Base-by-base conservation (phyloP, 306 rosid species). In the Astragalus glycyphyllos region DNA sequence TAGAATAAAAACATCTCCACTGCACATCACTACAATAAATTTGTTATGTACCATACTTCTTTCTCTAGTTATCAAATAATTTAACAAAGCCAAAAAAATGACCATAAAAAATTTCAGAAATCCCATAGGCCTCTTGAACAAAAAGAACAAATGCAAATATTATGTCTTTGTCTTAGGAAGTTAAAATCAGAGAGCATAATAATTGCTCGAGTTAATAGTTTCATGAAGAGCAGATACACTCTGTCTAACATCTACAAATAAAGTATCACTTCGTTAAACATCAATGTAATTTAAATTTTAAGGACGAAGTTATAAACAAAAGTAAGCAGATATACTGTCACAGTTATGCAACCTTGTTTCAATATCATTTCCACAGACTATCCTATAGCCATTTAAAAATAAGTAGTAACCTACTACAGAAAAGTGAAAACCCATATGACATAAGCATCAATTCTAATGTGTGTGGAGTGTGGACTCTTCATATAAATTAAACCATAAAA, bases 401-500 rank as follows among this genome's bases (percentile, higher is more conserved):
- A 45, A 64, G 45, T 17, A 68, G 53, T 17, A 53, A 42, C 61
- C 56, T n/a, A 69, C 61, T 10, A 26, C 31, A 1, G 31, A 26
- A 26, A 26, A 26, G 31, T 26, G 37, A 54, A 62, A 64, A 64
- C 60, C 42, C 20, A 50, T 34, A 69, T 65, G 71, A 76, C 8
- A 63, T 56, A 54, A 61, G 48, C 48, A 35, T 55, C 34, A 59
- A 66, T 41, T 45, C n/a, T 40, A 60, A 61, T 9, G 40, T 47
- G 46, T 5, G 31, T 4, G 15, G 59, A 11, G 56, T 32, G 45
- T 5, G 41, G 54, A 11, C 34, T 50, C 63, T 26, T 65, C 42
- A 58, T 62, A 68, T 29, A 66, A 75, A 50, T 71, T 59, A 32
- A 74, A 46, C 12, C 75, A 59, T 67, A 58, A 71, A 47, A 72